phyloP scores from a whole-genome alignment of 805 yeast genomes.

The Kuraishia borneana region DNA sequence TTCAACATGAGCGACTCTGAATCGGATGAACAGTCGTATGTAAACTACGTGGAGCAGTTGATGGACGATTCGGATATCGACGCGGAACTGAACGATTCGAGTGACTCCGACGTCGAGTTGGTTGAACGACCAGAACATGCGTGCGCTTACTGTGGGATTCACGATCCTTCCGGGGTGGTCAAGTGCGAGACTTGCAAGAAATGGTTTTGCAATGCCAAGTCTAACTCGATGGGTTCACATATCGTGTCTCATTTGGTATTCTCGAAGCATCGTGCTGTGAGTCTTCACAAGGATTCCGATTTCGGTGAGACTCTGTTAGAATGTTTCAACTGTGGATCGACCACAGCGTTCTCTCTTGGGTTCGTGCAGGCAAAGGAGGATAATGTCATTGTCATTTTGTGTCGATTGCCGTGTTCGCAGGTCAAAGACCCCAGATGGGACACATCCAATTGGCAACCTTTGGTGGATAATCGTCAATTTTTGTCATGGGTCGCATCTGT shows the following conservation, averaged over 20 bases:
- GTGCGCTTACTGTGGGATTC: slow-evolving; percentile 67
- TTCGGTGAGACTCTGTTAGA: slow-evolving; percentile 82
- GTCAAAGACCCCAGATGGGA: slow-evolving; percentile 75
- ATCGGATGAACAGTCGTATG: too few species aligned
- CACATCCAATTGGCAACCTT: slow-evolving; percentile 75
- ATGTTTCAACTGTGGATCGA: slow-evolving; percentile 83
- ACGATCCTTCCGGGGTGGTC: slow-evolving; percentile 51
- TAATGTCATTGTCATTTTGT: slow-evolving; percentile 74
- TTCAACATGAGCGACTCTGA: too few species aligned
- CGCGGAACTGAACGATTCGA: too few species aligned
- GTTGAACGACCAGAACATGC: slow-evolving; percentile 18
- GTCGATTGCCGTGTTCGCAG: slow-evolving; percentile 84
- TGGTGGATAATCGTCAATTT: slow-evolving; percentile 70
- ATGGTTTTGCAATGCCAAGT: slow-evolving; percentile 83
- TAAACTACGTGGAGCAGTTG: too few species aligned
- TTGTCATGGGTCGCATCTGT: slow-evolving; percentile 71
- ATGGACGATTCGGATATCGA: too few species aligned
- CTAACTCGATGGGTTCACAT: slow-evolving; percentile 51
- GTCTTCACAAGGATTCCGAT: slow-evolving; percentile 70
- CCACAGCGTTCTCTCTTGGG: slow-evolving; percentile 72
- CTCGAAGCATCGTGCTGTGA: slow-evolving; percentile 64
- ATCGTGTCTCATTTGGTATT: slow-evolving; percentile 78
- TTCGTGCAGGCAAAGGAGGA: slow-evolving; percentile 82
- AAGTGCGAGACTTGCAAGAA: slow-evolving; percentile 67
- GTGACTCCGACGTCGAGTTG: too few species aligned